Evolutionary conservation across 495 filamentous ascomycete genomes (phyloP), one percentile per base, ranked within the genome.

Genomic region (Hypoxylon rickii): DNA sequence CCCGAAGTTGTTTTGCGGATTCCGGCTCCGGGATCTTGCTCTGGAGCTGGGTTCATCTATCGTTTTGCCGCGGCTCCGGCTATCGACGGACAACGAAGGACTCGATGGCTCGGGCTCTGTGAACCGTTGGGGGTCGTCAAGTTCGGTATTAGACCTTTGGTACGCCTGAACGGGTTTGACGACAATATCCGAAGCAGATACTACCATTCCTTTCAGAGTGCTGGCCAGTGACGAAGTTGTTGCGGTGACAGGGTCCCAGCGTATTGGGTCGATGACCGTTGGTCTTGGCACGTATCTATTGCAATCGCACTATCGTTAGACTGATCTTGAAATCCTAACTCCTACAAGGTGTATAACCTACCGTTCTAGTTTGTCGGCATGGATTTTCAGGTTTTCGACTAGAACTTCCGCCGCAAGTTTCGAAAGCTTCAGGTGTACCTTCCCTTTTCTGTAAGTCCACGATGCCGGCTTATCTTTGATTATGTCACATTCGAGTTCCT

Each of bases 161-260:
- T 51, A 64, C 49, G 31, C 51, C 45, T 70, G 45, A 51, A 71
- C 70, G 1, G 75, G 73, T 10, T 67, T 63, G 7, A 56, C 44
- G 17, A 77, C 46, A 17, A 77, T 72, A 32, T 67, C 70, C 0
- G 58, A 54, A 0, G 66, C 64, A 7, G 65, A 49, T 37, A 59
- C 58, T n/a, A 66, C 38, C 43, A 76, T 66, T 37, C 68, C 58
- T 3, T 62, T 58, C 1, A 64, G 49, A n/a, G 69, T 67, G 0
- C 61, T 61, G 1, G 70, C 52, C 0, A 63, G 40, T 2, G 72
- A 64, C 1, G 74, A 73, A 8, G 63, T 36, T 10, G 34, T 51
- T n/a, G 43, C 49, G 5, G 60, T 52, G 4, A 63, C 18, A 2
- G 60, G 60, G 12, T 63, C 60, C 24, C 38, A 58, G 6, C 49